A percentile compares a stretch with the other conserved stretches of the same genome.
phyloP scores from a whole-genome alignment of 177 flowering plant genomes.

The Vitis hybrid region DNA sequence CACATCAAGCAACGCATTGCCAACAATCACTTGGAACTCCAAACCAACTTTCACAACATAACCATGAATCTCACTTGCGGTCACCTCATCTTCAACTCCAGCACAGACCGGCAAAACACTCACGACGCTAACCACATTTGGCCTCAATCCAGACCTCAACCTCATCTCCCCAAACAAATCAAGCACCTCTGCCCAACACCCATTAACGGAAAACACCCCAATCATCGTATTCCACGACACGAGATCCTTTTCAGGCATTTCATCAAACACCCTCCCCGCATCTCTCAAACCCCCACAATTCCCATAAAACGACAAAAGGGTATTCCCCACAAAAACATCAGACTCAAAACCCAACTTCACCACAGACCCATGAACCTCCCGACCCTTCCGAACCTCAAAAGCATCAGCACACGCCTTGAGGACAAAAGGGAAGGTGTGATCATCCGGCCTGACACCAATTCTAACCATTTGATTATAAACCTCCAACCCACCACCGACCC shows the following conservation, averaged over 20 bases:
- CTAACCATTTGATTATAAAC: conserved; percentile 34
- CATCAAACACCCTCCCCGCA: conserved; percentile 34
- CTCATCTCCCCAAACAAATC: conserved; percentile 22
- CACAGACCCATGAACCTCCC: conserved; percentile 41
- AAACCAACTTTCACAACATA: conserved; percentile 34
- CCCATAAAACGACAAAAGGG: conserved; percentile 34
- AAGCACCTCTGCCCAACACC: conserved; percentile 15
- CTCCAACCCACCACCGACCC: conserved; percentile 13
- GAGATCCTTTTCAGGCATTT: conserved; percentile 36
- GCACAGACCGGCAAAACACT: conserved; percentile 36
- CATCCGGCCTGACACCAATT: conserved; percentile 30
- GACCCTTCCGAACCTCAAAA: conserved; percentile 26
- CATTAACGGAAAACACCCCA: conserved; percentile 27
- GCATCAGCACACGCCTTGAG: conserved; percentile 34
- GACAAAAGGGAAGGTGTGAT: conserved; percentile 38
- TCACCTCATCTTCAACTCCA: conserved; percentile 17
- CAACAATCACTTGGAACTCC: conserved; percentile 23
- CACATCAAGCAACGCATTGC: conserved; percentile 37
- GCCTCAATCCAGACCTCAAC: conserved; percentile 16
- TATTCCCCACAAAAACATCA: conserved; percentile 40
- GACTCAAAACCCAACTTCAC: conserved; percentile 31
- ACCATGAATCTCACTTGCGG: conserved; percentile 27
- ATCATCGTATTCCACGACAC: conserved; percentile 42
- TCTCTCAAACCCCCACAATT: conserved; percentile 13
- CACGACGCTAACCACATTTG: conserved; percentile 30